These are phyloP conservation scores for Myriosclerotinia duriaeana DNA, from an alignment of 2,329 filamentous ascomycete species.

Conservation along the genomic window DNA sequence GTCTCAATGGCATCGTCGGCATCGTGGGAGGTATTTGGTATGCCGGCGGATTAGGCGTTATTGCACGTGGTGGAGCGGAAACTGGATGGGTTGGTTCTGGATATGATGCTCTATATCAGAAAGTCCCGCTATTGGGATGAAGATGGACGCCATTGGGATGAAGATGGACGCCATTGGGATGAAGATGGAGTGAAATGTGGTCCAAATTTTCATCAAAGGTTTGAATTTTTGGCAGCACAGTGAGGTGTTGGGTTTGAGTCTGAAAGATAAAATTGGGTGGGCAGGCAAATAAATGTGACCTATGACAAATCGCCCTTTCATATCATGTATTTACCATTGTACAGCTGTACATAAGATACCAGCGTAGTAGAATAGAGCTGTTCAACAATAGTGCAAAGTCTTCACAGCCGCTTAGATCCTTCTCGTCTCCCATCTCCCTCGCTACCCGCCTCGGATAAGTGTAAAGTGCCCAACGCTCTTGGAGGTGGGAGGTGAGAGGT, in stretches of 20 bases:
- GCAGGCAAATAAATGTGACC: not conserved
- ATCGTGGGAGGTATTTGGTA: slow-evolving; percentile 70
- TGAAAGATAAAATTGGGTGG: not conserved
- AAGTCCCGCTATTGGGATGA: slow-evolving; percentile 55
- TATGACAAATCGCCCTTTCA: not conserved
- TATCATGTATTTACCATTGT: slow-evolving; percentile 12
- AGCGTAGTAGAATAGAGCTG: not conserved
- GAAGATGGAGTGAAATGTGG: not conserved
- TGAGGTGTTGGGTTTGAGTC: slow-evolving; percentile 10
- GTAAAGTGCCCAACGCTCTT: not conserved
- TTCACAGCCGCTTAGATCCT: too few species aligned
- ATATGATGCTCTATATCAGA: slow-evolving; percentile 72
- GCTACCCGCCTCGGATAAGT: not conserved
- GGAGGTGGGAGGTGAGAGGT: not conserved
- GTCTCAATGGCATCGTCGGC: slow-evolving; percentile 64
- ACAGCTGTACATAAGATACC: not conserved
- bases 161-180: slow-evolving; percentile 55
- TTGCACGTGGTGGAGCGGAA: slow-evolving; percentile 68
- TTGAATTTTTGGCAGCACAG: slow-evolving; percentile 1
- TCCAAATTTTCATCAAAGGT: not conserved
- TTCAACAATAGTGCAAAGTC: not conserved
- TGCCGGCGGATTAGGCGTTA: slow-evolving; percentile 73
- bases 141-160: too few species aligned
- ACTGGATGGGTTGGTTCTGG: slow-evolving; percentile 77
- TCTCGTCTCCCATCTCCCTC: not conserved